Conservation (phyloP, 2,329 filamentous ascomycete genomes). For the Colletotrichum orbiculare region DNA sequence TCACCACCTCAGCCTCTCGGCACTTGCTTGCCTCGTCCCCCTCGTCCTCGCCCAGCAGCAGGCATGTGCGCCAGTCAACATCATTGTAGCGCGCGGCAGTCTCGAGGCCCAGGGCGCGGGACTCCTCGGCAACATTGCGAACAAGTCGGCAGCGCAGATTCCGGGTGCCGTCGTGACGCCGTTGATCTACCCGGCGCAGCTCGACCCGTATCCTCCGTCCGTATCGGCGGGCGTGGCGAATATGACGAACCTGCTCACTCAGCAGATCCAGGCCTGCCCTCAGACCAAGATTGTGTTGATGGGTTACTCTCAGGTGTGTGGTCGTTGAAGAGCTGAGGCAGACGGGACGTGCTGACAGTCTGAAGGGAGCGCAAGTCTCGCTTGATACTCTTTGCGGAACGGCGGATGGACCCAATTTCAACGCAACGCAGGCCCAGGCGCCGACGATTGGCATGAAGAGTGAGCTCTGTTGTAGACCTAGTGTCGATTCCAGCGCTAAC, state of each 20-base stretch:
- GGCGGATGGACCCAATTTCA: constrained; percentile 41
- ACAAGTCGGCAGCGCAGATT: constrained; percentile 45
- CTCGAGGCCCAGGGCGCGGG: constrained; percentile 49
- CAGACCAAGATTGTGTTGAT: constrained; percentile 52
- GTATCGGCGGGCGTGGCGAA: constrained; percentile 47
- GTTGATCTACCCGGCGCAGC: constrained; percentile 53
- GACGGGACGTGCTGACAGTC: not conserved
- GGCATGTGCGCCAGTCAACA: constrained; percentile 44
- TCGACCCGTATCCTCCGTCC: constrained; percentile 48
- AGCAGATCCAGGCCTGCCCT: constrained; percentile 50
- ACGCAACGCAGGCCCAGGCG: constrained; percentile 40
- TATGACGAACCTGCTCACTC: constrained; percentile 45
- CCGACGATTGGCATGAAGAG: constrained; percentile 46
- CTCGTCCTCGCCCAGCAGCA: constrained; percentile 20
- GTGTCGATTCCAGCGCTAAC: not conserved
- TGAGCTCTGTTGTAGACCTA: constrained; percentile 38
- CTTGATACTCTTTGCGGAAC: constrained; percentile 52
- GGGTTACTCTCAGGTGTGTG: constrained; percentile 53
- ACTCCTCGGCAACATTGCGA: constrained; percentile 47
- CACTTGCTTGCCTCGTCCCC: constrained; percentile 22
- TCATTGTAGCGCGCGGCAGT: constrained; percentile 54
- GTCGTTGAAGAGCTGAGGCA: too few relatives aligned
- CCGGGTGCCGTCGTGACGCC: constrained; percentile 47
- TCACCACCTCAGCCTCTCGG: constrained; percentile 14
- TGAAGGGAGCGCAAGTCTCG: constrained; percentile 52